phyloP scores from a whole-genome alignment of 148 eudicot species.

The Amaranthus palmeri region DNA sequence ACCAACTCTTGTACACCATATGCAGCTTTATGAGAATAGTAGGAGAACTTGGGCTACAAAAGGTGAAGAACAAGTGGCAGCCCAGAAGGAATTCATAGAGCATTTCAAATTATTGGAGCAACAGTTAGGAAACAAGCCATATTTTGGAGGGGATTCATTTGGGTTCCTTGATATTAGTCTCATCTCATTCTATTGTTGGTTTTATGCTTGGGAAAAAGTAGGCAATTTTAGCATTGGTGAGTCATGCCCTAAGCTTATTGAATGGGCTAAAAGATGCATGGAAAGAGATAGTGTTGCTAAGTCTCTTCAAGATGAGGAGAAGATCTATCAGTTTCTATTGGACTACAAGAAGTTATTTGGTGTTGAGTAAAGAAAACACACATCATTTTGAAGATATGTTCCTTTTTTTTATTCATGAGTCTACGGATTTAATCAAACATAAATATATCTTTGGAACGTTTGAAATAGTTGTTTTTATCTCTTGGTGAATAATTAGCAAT shows the following conservation, averaged over 20 bases:
- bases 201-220: constrained; percentile 22
- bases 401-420: too few species aligned
- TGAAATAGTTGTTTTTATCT: too few species aligned
- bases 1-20: too few species aligned
- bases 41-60: constrained; percentile 22
- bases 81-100: constrained; percentile 1
- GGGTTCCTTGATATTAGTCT: constrained; percentile 30
- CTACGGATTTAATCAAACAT: too few species aligned
- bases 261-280: constrained; percentile 31
- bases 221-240: constrained; percentile 21
- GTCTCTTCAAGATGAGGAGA: constrained; percentile 8
- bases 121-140: constrained; percentile 28
- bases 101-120: constrained; percentile 21
- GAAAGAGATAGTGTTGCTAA: constrained; percentile 23
- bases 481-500: too few species aligned
- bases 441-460: too few species aligned
- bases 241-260: constrained; percentile 22
- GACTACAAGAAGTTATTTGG: background rate
- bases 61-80: constrained; percentile 26
- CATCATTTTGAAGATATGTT: too few species aligned
- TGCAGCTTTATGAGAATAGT: background rate
- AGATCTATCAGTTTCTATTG: constrained; percentile 5
- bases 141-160: constrained; percentile 33
- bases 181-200: constrained; percentile 26
- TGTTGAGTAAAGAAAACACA: background rate